These are phyloP conservation scores for Phaseolus lunatus DNA, from an alignment of 306 rosid species.

Conservation along the genomic window DNA sequence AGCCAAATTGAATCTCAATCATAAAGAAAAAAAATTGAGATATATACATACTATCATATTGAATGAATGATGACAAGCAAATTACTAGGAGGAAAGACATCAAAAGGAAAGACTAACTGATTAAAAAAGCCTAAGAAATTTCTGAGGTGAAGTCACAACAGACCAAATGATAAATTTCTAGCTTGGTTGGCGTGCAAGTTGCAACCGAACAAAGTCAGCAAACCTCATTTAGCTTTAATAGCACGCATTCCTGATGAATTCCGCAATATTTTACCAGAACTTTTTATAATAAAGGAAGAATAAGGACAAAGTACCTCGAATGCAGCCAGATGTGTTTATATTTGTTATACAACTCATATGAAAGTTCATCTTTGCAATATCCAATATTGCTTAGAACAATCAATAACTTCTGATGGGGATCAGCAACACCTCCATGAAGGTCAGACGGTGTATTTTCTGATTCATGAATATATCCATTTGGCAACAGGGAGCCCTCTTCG, in stretches of 20 bases:
- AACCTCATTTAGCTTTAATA: slow-evolving; percentile 6
- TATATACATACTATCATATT: slow-evolving; percentile 1
- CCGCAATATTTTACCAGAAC: slow-evolving; percentile 28
- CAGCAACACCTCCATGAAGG: slow-evolving; percentile 63
- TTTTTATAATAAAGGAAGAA: not conserved
- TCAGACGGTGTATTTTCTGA: slow-evolving; percentile 58
- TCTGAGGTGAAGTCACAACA: not conserved
- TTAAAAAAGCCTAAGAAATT: slow-evolving; percentile 11
- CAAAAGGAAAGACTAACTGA: not conserved
- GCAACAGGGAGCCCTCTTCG: slow-evolving; percentile 62
- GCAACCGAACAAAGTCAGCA: slow-evolving; percentile 32
- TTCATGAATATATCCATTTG: slow-evolving; percentile 77
- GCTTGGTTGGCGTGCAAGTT: slow-evolving; percentile 10
- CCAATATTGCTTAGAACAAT: slow-evolving; percentile 93
- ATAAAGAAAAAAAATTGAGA: not conserved
- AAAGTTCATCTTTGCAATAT: slow-evolving; percentile 95
- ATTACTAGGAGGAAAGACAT: slow-evolving; percentile 7
- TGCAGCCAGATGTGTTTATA: slow-evolving; percentile 86
- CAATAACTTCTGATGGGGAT: slow-evolving; percentile 84
- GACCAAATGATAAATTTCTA: slow-evolving; percentile 23
- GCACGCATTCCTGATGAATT: slow-evolving; percentile 1
- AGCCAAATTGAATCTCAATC: slow-evolving; percentile 36
- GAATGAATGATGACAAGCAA: slow-evolving; percentile 8
- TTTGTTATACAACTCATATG: slow-evolving; percentile 79
- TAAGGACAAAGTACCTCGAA: slow-evolving; percentile 65